Evolutionary conservation across 805 yeast species (phyloP), one percentile per base, ranked within the genome.

Genomic region (Yamadazyma philogaea): DNA sequence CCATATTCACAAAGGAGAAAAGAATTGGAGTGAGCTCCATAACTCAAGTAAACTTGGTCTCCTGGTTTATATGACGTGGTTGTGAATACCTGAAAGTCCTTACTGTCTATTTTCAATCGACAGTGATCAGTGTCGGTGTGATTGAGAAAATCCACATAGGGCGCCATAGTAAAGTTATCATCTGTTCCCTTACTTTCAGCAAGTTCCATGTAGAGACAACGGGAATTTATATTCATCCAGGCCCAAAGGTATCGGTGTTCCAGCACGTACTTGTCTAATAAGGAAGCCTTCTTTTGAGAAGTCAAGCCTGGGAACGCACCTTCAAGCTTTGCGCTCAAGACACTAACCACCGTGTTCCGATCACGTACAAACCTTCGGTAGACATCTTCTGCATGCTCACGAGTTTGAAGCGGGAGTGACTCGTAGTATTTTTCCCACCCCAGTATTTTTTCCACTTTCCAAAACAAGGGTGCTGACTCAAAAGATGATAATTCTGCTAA

Each of bases 11-110:
- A 80, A 7, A 88, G 65, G 26, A 91, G 63, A 50, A 87, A 87
- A 38, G 81, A 88, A 58, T 91, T 89, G 7, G 85, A 79, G 60
- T 91, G 97, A 1, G 96, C 81, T 0, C 98, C 98, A 58, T 91
- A 91, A 39, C 83, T 78, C 50, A 91, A 72, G 51, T 68, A 78
- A 2, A 91, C 51, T 57, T 90, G 95, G 12, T 81, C 81, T 57
- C 39, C 53, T 5, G 6, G 56, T 44, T 50, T 68, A 72, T 40
- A 57, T 7, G 45, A 20, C 7, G 59, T 43, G 37, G 51, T 54
- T 47, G 50, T 63, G 54, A 53, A 51, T 1, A 84, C 86, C 20
- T 69, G 67, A 62, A 84, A 82, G 1, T 85, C 84, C 17, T 55
- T 51, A 15, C 55, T 37, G 35, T 72, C 67, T 28, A 74, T 71